A percentile compares a stretch with the other conserved stretches of the same genome.
Conservation (phyloP, 345 rosid species). For the Rhodamnia rubescens region DNA sequence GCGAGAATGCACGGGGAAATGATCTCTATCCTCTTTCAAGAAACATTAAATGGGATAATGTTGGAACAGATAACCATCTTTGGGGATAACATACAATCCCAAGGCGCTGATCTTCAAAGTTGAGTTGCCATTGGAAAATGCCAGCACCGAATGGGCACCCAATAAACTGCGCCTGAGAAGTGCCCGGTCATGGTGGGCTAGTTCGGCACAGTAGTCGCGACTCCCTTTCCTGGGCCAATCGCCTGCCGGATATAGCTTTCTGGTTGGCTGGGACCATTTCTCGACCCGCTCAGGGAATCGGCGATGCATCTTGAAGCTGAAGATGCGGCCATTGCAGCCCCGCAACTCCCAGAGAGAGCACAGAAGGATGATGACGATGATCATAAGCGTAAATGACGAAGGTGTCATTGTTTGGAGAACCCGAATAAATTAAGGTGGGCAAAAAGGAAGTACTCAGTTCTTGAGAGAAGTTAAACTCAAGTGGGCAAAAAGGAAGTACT, state of each 20-base stretch:
- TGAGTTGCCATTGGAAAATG: slow-evolving; percentile 67
- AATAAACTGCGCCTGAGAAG: slow-evolving; percentile 45
- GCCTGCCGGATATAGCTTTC: slow-evolving; percentile 12
- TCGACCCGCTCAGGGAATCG: slow-evolving; percentile 54
- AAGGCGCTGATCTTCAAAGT: slow-evolving; percentile 62
- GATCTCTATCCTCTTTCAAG: background rate
- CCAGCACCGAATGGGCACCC: slow-evolving; percentile 23
- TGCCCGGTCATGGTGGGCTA: slow-evolving; percentile 52
- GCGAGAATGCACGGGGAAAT: background rate
- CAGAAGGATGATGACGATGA: background rate
- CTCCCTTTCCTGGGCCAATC: slow-evolving; percentile 53
- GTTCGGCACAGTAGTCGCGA: slow-evolving; percentile 55
- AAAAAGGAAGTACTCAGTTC: background rate
- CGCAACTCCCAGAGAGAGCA: slow-evolving; percentile 14
- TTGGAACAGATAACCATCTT: background rate
- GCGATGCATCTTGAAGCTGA: slow-evolving; percentile 80
- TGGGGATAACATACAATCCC: slow-evolving; percentile 49
- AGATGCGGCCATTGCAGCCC: slow-evolving; percentile 47
- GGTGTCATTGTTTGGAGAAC: background rate
- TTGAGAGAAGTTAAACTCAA: background rate
- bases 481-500: background rate
- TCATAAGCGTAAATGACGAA: background rate
- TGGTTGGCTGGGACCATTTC: slow-evolving; percentile 35
- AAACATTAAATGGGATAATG: background rate
- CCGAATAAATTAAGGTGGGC: background rate